Evolutionary conservation across 305 asterid genomes (phyloP).

Genomic region (Solanum hybrid): DNA sequence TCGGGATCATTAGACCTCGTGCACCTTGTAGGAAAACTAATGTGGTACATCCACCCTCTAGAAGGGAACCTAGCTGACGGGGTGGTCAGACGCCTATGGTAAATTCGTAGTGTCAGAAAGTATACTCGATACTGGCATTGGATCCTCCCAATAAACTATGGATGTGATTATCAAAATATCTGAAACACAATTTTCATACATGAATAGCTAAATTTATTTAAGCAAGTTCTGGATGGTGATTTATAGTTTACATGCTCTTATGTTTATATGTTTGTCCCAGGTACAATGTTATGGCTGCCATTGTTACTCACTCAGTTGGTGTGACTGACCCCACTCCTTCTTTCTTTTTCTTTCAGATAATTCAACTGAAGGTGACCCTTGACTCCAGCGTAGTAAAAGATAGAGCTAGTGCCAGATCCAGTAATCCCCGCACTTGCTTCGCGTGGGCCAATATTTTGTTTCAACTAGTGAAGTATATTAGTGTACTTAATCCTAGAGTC

Average conservation of each 20-base stretch:
- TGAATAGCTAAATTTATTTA: background rate
- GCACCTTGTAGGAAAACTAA: background rate
- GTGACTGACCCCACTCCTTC: background rate
- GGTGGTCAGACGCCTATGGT: background rate
- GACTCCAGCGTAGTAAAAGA: background rate
- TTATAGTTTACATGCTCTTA: background rate
- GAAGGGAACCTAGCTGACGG: background rate
- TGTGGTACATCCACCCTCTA: background rate
- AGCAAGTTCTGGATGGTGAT: background rate
- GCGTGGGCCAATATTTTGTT: background rate
- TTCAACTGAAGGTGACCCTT: background rate
- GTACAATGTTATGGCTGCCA: background rate
- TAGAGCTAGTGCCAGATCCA: background rate
- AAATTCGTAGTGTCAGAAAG: background rate
- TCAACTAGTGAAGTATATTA: background rate
- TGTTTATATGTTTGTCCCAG: background rate
- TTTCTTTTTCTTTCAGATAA: background rate
- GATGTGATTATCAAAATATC: background rate
- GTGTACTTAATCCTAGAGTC: background rate
- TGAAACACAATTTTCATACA: background rate
- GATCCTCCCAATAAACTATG: background rate
- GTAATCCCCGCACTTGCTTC: background rate
- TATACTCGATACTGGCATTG: background rate
- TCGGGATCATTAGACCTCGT: background rate
- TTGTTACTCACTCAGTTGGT: background rate